phyloP scores from a whole-genome alignment of 2,329 filamentous ascomycete species.

The Fulvia fulva region DNA sequence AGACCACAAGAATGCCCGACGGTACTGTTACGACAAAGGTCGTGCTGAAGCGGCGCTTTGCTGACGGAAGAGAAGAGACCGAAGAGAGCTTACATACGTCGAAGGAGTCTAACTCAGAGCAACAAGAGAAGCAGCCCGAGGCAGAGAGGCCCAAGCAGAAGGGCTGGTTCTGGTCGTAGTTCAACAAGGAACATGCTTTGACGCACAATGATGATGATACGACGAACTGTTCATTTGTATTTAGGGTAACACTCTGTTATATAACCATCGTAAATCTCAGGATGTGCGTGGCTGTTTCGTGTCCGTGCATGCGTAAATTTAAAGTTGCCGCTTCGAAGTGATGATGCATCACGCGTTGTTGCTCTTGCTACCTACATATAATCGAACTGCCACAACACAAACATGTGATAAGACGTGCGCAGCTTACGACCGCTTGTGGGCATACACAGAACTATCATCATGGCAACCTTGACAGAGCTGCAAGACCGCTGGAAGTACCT shows the following conservation, averaged over 20 bases:
- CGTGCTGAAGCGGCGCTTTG: constrained; percentile 55
- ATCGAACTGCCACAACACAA: background rate
- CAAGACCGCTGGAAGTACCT: constrained; percentile 27
- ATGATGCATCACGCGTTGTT: background rate
- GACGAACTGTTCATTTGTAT: background rate
- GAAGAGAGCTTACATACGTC: constrained; percentile 51
- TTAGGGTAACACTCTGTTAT: constrained; percentile 4
- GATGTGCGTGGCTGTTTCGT: background rate
- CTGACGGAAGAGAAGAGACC: constrained; percentile 58
- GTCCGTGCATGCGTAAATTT: background rate
- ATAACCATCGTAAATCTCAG: background rate
- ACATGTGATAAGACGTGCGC: background rate
- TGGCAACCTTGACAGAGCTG: constrained; percentile 13
- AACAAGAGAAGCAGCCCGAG: background rate
- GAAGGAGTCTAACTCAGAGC: constrained; percentile 8
- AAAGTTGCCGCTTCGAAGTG: background rate
- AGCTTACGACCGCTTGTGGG: background rate
- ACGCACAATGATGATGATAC: background rate
- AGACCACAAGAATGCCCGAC: constrained; percentile 52
- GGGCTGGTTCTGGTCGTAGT: constrained; percentile 37
- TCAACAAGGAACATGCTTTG: background rate
- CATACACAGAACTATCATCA: background rate
- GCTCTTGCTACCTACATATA: too few relatives aligned
- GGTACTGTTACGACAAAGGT: constrained; percentile 56
- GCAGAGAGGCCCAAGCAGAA: constrained; percentile 15